Base-by-base conservation (phyloP, 164 flowering plant genomes). In the Nymphaea thermarum region DNA sequence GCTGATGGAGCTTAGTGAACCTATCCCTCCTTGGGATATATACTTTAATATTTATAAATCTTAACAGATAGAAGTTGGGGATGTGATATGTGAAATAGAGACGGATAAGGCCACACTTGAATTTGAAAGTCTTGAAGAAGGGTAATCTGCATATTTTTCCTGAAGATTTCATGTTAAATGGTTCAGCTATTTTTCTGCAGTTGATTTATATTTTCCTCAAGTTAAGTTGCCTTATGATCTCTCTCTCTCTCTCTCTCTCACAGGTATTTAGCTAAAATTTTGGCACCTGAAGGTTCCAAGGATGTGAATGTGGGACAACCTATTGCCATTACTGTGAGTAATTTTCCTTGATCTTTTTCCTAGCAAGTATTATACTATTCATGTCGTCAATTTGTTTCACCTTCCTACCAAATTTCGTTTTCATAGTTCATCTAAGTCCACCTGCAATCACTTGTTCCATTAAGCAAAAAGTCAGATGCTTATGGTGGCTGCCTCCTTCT, bases 91-190 rank as follows among this genome's bases (percentile, higher is more conserved):
- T 74, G 96, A 89, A 76, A 91, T 93, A 79, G 98, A 94, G 78
- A 94, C 98, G 1, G 97, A 94, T 74, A 94, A 94, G 80, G 98
- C 98, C 44, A 91, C 98, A 3, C 73, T 94, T 71, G 98, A 94
- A 75, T 89, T 85, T 79, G 98, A 94, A 76, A 71, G 88, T 75
- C 93, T 85, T 44, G 98, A 94, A 73, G 98, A 94, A 72, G 98
- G 98, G 97, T 94, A 91, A 73, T 45, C 64, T 60, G 3, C 6
- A 47, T 14, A 17, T 43, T 64, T 64, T 17, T 70, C 10, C 42
- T 70, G 16, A 51, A 17, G 25, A 47, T 7, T 47, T 47, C 55
- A 47, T 47, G 12, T 47, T 47, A 47, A 14, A 47, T 14, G 12
- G 12, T 14, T 53, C 45, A 41, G 17, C 45, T 65, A 2, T 65